Base-by-base conservation (phyloP, 768 basidiomycete genomes). In the Leccinum arenicola region DNA sequence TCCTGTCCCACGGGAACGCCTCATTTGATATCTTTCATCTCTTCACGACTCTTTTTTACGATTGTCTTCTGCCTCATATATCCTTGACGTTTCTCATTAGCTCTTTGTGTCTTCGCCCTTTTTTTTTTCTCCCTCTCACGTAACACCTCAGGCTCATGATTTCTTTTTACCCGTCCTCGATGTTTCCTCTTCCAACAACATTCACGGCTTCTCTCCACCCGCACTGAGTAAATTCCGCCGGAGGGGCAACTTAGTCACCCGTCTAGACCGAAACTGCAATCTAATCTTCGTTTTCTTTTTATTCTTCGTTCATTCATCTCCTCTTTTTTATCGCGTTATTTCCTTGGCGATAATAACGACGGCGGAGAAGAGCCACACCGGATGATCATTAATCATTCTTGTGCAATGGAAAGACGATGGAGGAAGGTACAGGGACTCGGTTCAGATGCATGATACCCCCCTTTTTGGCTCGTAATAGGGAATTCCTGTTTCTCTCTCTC, bases 31-130 rank as follows among this genome's bases (percentile, higher is more conserved):
- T 73, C 65, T 68, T 66, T 50, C 65, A 67, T 75, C 70, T 75
- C 61, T 59, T 73, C 61, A 72, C 70, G 74, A 76, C 70, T 62
- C 70, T 64, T 64, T 60, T 45, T 65, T 62, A 69, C 73, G 70
- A 58, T 65, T 60, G 59, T 19, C 55, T 64, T 68, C 61, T 73
- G 69, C 67, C 66, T 68, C 72, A 73, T 73, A 73, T 74, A 74
- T 73, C 70, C 73, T 68, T 68, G 64, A 66, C 67, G 66, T 68
- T 69, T 69, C 61, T 61, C 61, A 40, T 31, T 56, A 52, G 58
- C 57, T 60, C 62, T 49, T 50, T 61, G 72, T 66, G 70, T 58
- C 62, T 53, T 61, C 61, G 6, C 25, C 49, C 45, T 33, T 61
- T 57, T 48, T 33, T 49, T 38, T 38, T 8, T n/a, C 36, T 38